Evolutionary conservation across 495 filamentous ascomycete genomes (phyloP).

Genomic region (Penicillium nucicola): DNA sequence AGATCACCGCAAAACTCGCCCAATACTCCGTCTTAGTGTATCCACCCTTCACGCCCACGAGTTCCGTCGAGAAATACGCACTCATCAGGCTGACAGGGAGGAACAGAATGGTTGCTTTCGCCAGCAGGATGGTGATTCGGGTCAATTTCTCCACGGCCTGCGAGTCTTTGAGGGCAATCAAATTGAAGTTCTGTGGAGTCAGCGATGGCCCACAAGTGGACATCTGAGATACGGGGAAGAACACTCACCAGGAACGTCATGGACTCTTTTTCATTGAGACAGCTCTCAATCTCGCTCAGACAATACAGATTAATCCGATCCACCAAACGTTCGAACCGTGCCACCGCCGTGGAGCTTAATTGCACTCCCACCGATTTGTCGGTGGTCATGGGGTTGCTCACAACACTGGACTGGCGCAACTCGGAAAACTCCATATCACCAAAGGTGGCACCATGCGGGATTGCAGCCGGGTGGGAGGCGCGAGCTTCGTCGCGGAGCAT

Average conservation of each 20-base stretch:
- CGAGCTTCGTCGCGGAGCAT: constrained; percentile 37
- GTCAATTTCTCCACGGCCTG: constrained; percentile 75
- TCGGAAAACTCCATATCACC: constrained; percentile 30
- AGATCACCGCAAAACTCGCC: constrained; percentile 66
- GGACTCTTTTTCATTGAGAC: constrained; percentile 72
- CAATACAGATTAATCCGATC: constrained; percentile 78
- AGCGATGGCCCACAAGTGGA: constrained; percentile 4
- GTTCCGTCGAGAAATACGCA: constrained; percentile 75
- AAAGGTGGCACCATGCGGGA: constrained; percentile 23
- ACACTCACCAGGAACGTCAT: constrained; percentile 63
- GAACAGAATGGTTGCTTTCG: constrained; percentile 81
- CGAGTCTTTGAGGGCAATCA: constrained; percentile 81
- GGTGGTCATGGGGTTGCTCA: constrained; percentile 19
- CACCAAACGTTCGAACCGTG: constrained; percentile 71
- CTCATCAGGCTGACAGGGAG: constrained; percentile 81
- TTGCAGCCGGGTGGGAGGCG: constrained; percentile 13
- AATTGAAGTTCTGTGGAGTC: constrained; percentile 70
- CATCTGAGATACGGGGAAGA: neutral
- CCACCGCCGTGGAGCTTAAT: constrained; percentile 61
- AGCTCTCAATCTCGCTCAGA: constrained; percentile 76
- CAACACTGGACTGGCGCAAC: constrained; percentile 22
- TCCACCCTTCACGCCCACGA: constrained; percentile 52
- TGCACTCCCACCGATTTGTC: constrained; percentile 50
- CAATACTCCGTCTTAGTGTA: constrained; percentile 69
- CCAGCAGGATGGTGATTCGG: constrained; percentile 75